Evolutionary conservation across 495 filamentous ascomycete genomes (phyloP).

Genomic region (Pseudomonodictys pantanalensis): DNA sequence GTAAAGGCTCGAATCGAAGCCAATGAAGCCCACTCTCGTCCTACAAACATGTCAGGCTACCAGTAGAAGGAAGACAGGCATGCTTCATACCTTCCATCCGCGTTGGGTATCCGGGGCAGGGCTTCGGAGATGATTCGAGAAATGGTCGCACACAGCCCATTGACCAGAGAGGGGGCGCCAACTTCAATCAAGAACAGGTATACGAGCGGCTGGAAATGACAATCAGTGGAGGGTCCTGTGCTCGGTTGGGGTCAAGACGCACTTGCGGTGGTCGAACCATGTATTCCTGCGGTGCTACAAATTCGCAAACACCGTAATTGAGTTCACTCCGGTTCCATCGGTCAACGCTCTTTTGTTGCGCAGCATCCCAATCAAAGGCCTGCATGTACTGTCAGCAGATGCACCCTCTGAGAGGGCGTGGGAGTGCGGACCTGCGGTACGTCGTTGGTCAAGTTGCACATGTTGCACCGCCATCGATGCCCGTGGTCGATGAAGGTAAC

Average conservation of each 20-base stretch:
- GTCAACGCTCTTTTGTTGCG: conserved; percentile 83
- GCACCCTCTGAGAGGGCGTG: not conserved
- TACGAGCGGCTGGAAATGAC: conserved; percentile 69
- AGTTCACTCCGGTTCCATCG: conserved; percentile 85
- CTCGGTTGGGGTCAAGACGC: not conserved
- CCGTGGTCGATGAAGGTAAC: conserved; percentile 95
- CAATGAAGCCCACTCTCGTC: conserved; percentile 90
- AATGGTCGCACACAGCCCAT: conserved; percentile 89
- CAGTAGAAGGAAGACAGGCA: conserved; percentile 89
- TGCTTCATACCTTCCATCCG: conserved; percentile 93
- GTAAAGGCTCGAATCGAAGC: conserved; percentile 90
- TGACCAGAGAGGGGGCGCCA: conserved; percentile 86
- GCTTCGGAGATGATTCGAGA: conserved; percentile 94
- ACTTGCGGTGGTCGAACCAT: conserved; percentile 88
- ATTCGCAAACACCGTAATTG: conserved; percentile 92
- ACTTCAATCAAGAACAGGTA: conserved; percentile 98
- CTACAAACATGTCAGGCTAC: conserved; percentile 95
- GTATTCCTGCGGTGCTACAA: conserved; percentile 97
- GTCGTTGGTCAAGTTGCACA: conserved; percentile 98
- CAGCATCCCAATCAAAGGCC: conserved; percentile 96
- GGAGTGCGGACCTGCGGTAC: conserved; percentile 58
- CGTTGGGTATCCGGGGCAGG: conserved; percentile 94
- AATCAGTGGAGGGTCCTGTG: not conserved
- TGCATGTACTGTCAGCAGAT: conserved; percentile 37
- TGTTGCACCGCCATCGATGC: conserved; percentile 97